phyloP scores from a whole-genome alignment of 441 rosid genomes.

The Bocquillonia castaneifolia region DNA sequence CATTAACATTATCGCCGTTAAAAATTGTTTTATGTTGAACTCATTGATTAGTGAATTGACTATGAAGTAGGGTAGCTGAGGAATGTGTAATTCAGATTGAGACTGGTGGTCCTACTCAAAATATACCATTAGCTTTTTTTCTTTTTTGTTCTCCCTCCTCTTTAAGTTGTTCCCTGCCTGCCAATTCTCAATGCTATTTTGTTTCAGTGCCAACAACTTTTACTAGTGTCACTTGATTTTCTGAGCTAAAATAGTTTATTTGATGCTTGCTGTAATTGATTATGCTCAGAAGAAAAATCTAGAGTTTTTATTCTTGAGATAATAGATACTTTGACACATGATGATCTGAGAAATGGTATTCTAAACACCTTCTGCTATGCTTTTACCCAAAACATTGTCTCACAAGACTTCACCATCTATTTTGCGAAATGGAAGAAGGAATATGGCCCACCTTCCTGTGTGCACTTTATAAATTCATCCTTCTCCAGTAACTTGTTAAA shows the following conservation, averaged over 20 bases:
- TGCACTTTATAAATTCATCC: not conserved
- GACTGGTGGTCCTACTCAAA: slow-evolving; percentile 1
- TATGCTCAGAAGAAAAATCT: not conserved
- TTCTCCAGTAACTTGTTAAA: not conserved
- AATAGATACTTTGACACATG: no score
- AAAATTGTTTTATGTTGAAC: not conserved
- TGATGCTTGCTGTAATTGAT: not conserved
- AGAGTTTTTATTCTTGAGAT: not conserved
- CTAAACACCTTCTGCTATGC: not conserved
- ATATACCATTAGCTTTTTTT: not conserved
- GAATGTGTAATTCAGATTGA: not conserved
- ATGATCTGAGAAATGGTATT: not conserved
- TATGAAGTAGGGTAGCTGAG: not conserved
- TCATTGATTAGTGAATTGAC: not conserved
- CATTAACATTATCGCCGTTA: not conserved
- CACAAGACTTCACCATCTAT: not conserved
- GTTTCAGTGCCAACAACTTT: no score
- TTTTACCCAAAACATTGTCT: not conserved
- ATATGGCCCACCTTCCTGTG: not conserved
- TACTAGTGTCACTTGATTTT: no score
- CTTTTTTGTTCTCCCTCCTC: not conserved
- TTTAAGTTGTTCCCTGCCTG: not conserved
- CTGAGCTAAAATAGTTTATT: no score
- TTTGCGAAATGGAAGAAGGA: not conserved
- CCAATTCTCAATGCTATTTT: not conserved